Evolutionary conservation across 768 basidiomycete genomes (phyloP), one percentile per base, ranked within the genome.

Genomic region (Fomitopsis pulvina): DNA sequence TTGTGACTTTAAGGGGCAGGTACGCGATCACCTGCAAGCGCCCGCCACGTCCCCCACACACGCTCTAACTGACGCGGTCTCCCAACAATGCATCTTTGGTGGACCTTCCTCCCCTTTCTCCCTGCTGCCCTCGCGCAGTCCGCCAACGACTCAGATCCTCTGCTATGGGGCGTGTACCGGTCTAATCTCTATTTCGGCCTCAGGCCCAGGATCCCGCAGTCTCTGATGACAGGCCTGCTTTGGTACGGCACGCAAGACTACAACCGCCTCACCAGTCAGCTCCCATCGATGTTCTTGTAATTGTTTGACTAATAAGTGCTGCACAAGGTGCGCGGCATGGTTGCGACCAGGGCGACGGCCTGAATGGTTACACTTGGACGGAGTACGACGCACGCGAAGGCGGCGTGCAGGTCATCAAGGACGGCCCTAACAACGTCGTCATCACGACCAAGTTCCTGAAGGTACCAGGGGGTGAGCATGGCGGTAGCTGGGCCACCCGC

Each of bases 131-230:
- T 73, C 16, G 67, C 74, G 2, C 58, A 66, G 7, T 53, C 68
- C 16, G 58, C 59, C n/a, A 79, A 84, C 58, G 71, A 73, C 56
- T 76, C 81, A 11, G 68, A 68, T 22, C 67, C 74, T 2, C 61
- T 87, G 25, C 64, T 89, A 65, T 93, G 90, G 90, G 91, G 92
- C 1, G 73, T 87, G 0, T 96, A 92, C 67, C 73, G 94, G 37
- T 91, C 94, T 0, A 90, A 92, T 60, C 76, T 96, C n/a, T 98
- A 98, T 70, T 95, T 96, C 67, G 94, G 94, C 18, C 73, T 96
- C 40, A 72, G 90, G 43, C 90, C 94, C 11, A 77, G 85, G 39
- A 69, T 91, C 54, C 92, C 93, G 0, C 81, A 89, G 58, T 91
- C 89, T n/a, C 75, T 97, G 24, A 79, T 93, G 82, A 91, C 88